These are phyloP conservation scores for Gelatoporia subvermispora DNA, from an alignment of 768 basidiomycete species.

Conservation along the genomic window DNA sequence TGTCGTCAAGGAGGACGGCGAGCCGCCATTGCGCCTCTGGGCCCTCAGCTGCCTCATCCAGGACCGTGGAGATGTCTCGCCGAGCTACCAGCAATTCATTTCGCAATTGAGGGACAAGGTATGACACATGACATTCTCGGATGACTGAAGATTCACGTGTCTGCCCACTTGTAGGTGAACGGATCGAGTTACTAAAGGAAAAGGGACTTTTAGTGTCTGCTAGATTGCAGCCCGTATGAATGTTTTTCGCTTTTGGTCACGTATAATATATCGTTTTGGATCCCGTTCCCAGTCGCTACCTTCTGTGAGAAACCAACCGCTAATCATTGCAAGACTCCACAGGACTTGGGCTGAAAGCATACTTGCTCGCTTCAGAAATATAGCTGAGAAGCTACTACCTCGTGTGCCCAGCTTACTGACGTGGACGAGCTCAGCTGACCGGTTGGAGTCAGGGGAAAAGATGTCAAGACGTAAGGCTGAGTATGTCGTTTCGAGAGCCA, in stretches of 20 bases:
- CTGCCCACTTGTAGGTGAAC: conserved; percentile 11
- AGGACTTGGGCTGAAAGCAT: too few species aligned
- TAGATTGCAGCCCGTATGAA: not conserved
- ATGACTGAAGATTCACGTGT: not conserved
- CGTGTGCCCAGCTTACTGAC: too few species aligned
- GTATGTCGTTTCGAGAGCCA: too few species aligned
- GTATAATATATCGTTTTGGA: not conserved
- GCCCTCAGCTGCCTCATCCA: conserved; percentile 92
- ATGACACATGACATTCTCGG: not conserved
- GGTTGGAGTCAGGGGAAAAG: too few species aligned
- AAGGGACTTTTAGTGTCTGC: not conserved
- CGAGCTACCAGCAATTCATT: conserved; percentile 95
- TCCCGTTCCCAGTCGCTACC: not conserved
- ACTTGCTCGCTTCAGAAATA: too few species aligned
- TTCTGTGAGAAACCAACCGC: too few species aligned
- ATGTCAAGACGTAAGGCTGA: too few species aligned
- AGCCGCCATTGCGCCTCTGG: conserved; percentile 92
- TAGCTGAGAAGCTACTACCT: too few species aligned
- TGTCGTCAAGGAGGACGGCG: conserved; percentile 96
- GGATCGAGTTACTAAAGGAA: conserved; percentile 18
- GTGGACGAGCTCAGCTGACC: too few species aligned
- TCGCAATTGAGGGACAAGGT: conserved; percentile 89
- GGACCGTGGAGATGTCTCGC: conserved; percentile 90
- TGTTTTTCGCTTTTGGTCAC: not conserved
- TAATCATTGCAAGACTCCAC: too few species aligned